Percentiles rank a stretch among this genome's conserved stretches.
Conservation (phyloP, 2,329 filamentous ascomycete species). For the Aspergillus pseudoglaucus region DNA sequence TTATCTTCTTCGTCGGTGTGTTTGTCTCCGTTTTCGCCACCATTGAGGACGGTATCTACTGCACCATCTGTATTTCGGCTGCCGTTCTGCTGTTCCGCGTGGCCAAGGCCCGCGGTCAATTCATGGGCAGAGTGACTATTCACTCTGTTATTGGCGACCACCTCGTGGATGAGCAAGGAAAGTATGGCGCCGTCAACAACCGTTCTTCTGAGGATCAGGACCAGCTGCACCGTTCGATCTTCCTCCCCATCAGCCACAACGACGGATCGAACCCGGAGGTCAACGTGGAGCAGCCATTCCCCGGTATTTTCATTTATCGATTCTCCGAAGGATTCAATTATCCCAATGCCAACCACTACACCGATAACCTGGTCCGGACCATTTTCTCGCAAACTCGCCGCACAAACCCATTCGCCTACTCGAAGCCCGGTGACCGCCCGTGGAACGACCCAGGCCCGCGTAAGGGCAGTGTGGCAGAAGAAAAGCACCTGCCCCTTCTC, state of each 20-base stretch:
- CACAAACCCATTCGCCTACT: slow-evolving; percentile 63
- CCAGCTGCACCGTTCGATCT: slow-evolving; percentile 64
- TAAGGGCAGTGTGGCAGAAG: slow-evolving; percentile 45
- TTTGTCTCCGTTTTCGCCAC: slow-evolving; percentile 79
- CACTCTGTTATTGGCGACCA: slow-evolving; percentile 78
- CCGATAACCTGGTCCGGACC: slow-evolving; percentile 67
- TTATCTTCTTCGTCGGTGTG: slow-evolving; percentile 91
- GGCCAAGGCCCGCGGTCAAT: slow-evolving; percentile 72
- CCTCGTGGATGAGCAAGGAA: slow-evolving; percentile 57
- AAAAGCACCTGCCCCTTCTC: slow-evolving; percentile 57
- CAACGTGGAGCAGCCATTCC: slow-evolving; percentile 72
- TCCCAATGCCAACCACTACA: slow-evolving; percentile 81
- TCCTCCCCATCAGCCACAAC: slow-evolving; percentile 76
- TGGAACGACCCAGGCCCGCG: slow-evolving; percentile 90
- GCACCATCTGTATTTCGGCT: slow-evolving; percentile 69
- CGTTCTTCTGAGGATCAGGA: slow-evolving; percentile 35
- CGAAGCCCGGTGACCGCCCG: slow-evolving; percentile 67
- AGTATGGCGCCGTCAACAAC: slow-evolving; percentile 47
- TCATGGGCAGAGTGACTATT: slow-evolving; percentile 76
- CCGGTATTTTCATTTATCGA: slow-evolving; percentile 91
- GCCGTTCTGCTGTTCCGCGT: slow-evolving; percentile 77
- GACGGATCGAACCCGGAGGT: slow-evolving; percentile 87
- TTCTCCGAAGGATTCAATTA: slow-evolving; percentile 96
- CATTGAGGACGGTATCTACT: slow-evolving; percentile 91
- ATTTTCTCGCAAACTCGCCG: slow-evolving; percentile 68